Base-by-base conservation (phyloP, 2,329 filamentous ascomycete species). In the Dendryphion nanum region DNA sequence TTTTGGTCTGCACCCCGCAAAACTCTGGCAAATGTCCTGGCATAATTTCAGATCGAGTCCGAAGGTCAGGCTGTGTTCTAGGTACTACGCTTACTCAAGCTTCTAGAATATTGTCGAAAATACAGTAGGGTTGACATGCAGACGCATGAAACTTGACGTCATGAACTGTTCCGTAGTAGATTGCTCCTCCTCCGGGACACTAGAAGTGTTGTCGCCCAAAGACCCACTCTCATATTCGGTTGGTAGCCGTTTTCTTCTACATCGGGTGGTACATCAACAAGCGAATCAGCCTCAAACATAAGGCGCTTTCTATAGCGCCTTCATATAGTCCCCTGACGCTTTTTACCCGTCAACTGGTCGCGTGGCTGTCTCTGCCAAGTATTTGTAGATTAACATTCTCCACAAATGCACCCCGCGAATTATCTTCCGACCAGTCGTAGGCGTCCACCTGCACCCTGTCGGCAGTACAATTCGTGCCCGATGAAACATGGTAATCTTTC, bases 361-460 rank as follows among this genome's bases (percentile, higher is more conserved):
- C 29, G 35, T 38, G 35, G 35, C 21, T 26, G 14, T 23, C 29
- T 12, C 19, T 15, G 29, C 26, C 29, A 18, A 21, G 26, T 29
- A 37, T n/a, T 37, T 13, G 15, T 8, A 33, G 12, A 19, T 33
- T 33, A 33, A 13, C 10, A 13, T 23, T 38, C 35, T 29, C 26
- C 35, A 38, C 35, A 38, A 16, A 19, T 38, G 35, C 35, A 38
- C 35, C 35, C 35, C 35, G 29, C 35, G 29, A 38, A 38, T 38
- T 31, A 38, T 20, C 5, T 23, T 23, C n/a, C 26, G 32, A 23
- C 35, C 35, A 38, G 18, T 32, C 26, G 28, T 19, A 32, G n/a
- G 7, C 35, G 6, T 13, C 26, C 20, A 13, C 18, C 14, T 16
- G n/a, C 18, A 32, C 31, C 28, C 18, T 33, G 12, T 15, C 18